Conservation (phyloP, 768 basidiomycete genomes). For the Hysterangium stoloniferum region DNA sequence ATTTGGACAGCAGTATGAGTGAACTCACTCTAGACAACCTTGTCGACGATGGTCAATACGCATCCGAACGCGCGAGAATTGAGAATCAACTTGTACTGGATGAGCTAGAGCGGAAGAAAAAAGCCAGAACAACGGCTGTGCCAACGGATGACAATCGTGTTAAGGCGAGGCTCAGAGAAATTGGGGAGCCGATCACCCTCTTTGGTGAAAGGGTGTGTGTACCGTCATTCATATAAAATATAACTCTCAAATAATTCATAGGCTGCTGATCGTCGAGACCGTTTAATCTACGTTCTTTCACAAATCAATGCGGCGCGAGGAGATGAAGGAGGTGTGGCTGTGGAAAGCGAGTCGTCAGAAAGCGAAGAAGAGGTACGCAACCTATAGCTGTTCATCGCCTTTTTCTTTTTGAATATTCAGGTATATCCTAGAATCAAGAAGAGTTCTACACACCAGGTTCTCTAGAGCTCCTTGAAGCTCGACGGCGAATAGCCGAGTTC, state of each 20-base stretch:
- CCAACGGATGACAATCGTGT: slow-evolving; percentile 97
- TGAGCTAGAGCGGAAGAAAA: slow-evolving; percentile 97
- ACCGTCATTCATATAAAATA: slow-evolving; percentile 10
- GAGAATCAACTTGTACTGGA: slow-evolving; percentile 87
- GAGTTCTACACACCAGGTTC: slow-evolving; percentile 96
- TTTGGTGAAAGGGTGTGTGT: slow-evolving; percentile 91
- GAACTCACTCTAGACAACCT: slow-evolving; percentile 73
- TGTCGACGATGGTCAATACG: slow-evolving; percentile 72
- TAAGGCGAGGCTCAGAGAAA: slow-evolving; percentile 78
- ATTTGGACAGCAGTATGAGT: slow-evolving; percentile 37
- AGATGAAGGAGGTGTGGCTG: slow-evolving; percentile 59
- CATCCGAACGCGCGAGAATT: slow-evolving; percentile 64
- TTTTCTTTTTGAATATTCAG: neutral
- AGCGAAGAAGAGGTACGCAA: slow-evolving; percentile 65
- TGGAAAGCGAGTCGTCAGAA: slow-evolving; percentile 64
- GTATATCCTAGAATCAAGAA: slow-evolving; percentile 43
- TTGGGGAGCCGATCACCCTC: slow-evolving; percentile 94
- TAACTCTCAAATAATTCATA: slow-evolving; percentile 25
- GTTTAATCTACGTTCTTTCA: slow-evolving; percentile 88
- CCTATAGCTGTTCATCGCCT: slow-evolving; percentile 3
- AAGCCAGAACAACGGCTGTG: slow-evolving; percentile 85
- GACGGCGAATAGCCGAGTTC: slow-evolving; percentile 83
- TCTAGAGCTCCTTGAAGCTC: slow-evolving; percentile 76
- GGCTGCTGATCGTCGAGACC: slow-evolving; percentile 94
- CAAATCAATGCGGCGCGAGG: slow-evolving; percentile 88